Evolutionary conservation across 2,329 filamentous ascomycete species (phyloP).

Genomic region (Calonectria naviculata): DNA sequence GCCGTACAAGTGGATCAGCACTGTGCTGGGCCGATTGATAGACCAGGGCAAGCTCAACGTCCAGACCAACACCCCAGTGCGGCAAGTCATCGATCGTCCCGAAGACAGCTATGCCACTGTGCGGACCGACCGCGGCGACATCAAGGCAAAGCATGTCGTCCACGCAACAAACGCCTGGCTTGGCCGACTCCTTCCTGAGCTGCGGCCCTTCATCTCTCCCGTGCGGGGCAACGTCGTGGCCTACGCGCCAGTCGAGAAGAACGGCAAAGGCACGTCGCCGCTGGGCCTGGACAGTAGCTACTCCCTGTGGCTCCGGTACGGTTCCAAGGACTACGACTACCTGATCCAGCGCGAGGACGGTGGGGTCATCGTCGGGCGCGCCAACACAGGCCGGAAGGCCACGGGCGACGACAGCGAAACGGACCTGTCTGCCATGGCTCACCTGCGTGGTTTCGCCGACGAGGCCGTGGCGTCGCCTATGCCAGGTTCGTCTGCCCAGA

Average conservation of each 20-base stretch:
- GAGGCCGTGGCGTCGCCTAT: not conserved
- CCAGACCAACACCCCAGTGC: slow-evolving; percentile 35
- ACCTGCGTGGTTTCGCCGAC: slow-evolving; percentile 22
- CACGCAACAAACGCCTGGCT: slow-evolving; percentile 42
- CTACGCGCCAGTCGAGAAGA: not conserved
- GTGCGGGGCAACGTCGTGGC: slow-evolving; percentile 16
- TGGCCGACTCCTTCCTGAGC: slow-evolving; percentile 35
- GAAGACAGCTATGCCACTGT: slow-evolving; percentile 20
- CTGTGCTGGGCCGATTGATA: slow-evolving; percentile 18
- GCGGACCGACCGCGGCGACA: slow-evolving; percentile 31
- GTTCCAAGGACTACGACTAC: slow-evolving; percentile 38
- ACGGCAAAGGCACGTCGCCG: not conserved
- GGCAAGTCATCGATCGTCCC: slow-evolving; percentile 10
- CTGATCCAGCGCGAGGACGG: slow-evolving; percentile 34
- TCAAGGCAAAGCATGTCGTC: slow-evolving; percentile 32
- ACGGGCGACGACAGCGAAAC: slow-evolving; percentile 29
- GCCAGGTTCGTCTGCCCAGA: not conserved
- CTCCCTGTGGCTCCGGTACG: slow-evolving; percentile 33
- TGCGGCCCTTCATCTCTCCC: slow-evolving; percentile 21
- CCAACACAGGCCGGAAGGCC: slow-evolving; percentile 26
- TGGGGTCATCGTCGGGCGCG: slow-evolving; percentile 28
- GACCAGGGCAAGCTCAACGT: slow-evolving; percentile 24
- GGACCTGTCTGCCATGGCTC: slow-evolving; percentile 20
- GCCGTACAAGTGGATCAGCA: slow-evolving; percentile 38
- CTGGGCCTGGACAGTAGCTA: slow-evolving; percentile 5